Evolutionary conservation across 768 basidiomycete genomes (phyloP), one percentile per base, ranked within the genome.

Genomic region (Vararia minispora): DNA sequence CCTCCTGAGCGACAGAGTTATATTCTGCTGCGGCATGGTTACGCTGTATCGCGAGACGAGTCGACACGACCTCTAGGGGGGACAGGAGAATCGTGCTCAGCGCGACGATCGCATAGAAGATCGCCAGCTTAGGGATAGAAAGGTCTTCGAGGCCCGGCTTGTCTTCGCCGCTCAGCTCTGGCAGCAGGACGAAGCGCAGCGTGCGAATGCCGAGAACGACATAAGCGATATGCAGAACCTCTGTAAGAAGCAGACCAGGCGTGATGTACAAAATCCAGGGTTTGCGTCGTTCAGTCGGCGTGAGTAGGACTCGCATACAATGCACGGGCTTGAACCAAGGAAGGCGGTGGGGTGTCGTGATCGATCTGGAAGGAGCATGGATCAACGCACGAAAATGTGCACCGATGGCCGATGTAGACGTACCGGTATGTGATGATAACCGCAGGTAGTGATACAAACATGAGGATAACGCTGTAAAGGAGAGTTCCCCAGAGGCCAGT

Each of bases 261-360:
- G 86, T 88, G 28, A 84, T 49, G 54, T 86, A 90, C 30, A 90
- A 55, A 27, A 79, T 67, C 85, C 85, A 90, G 3, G 85, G 87
- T 8, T 70, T 70, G 21, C 72, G 69, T 37, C 77, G 74, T 55
- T 90, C 87, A 5, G 85, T 87, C 5, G 84, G 80, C 1, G 87
- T 90, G 39, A 90, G 65, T 24, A 90, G 64, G 42, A 78, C 57
- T 16, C 81, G 79, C 12, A 89, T 57, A 14, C 80, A 72, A 43
- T 70, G 64, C 39, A 69, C 51, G 2, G 68, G 62, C 24, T 68
- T 61, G 50, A 80, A 67, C 51, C 72, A 86, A 2, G 79, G 70
- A 24, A 91, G 63, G 52, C 69, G 76, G 57, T 83, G 74, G 0
- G 87, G 87, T 1, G 88, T 90, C 1, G 82, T 87, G 45, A 90